Evolutionary conservation across 306 rosid genomes (phyloP).

Genomic region (Lagenaria siceraria): DNA sequence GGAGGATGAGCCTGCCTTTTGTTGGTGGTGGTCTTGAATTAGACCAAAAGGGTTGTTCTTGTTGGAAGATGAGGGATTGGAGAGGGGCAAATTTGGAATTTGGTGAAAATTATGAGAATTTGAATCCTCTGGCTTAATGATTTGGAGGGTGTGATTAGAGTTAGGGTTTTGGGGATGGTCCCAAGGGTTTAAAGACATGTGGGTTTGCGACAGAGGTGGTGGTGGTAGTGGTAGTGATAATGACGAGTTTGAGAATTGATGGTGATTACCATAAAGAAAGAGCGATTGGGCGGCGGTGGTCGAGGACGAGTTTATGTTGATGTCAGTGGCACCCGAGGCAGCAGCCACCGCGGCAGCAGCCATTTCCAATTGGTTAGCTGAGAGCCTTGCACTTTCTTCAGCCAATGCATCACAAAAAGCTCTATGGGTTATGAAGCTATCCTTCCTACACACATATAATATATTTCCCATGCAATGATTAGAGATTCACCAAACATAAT

Average conservation of each 20-base stretch:
- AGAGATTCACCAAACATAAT: neutral
- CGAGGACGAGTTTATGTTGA: conserved; percentile 10
- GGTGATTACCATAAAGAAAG: conserved; percentile 32
- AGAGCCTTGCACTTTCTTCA: conserved; percentile 74
- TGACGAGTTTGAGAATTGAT: neutral
- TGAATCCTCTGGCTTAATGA: conserved; percentile 41
- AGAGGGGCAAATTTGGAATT: neutral
- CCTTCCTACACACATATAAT: conserved; percentile 44
- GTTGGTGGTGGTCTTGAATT: conserved; percentile 14
- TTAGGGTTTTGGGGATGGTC: conserved; percentile 61
- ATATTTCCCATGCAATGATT: neutral
- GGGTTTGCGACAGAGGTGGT: conserved; percentile 13
- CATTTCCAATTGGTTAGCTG: conserved; percentile 33
- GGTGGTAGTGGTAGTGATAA: neutral
- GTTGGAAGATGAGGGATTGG: neutral
- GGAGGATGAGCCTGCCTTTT: neutral
- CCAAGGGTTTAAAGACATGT: conserved; percentile 30
- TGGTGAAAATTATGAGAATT: conserved; percentile 5
- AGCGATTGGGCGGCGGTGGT: conserved; percentile 19
- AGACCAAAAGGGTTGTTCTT: neutral
- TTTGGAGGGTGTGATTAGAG: conserved; percentile 30
- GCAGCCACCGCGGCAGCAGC: neutral
- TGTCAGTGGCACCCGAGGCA: neutral
- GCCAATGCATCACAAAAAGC: conserved; percentile 97
- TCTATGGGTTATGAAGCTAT: conserved; percentile 89